These are phyloP conservation scores for Pythium aphanidermatum DNA, from an alignment of 352 stramenopile genomes.

Conservation along the genomic window DNA sequence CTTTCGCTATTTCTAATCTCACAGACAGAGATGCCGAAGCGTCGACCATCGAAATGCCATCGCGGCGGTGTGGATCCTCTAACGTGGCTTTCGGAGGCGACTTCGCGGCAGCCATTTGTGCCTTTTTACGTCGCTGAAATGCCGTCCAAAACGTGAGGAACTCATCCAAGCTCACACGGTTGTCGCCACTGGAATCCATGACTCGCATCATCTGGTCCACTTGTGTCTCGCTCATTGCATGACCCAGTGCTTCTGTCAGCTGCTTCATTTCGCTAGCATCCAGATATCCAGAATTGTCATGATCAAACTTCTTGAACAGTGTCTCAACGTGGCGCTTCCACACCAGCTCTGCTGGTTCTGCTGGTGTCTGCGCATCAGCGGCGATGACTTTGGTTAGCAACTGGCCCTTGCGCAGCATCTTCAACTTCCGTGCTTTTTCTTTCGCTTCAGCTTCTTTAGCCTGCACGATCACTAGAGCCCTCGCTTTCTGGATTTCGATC, in stretches of 20 bases:
- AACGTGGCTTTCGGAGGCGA: not conserved
- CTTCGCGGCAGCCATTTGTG: not conserved
- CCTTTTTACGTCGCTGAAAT: slow-evolving; percentile 32
- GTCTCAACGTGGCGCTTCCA: slow-evolving; percentile 21
- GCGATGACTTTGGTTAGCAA: slow-evolving; percentile 21
- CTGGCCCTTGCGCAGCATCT: slow-evolving; percentile 29
- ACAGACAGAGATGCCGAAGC: slow-evolving; percentile 23
- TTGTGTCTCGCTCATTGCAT: slow-evolving; percentile 35
- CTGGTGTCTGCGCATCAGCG: not conserved
- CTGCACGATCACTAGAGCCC: slow-evolving; percentile 33
- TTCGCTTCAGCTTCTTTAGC: slow-evolving; percentile 38
- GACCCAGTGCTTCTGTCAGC: slow-evolving; percentile 38
- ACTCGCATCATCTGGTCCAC: slow-evolving; percentile 45
- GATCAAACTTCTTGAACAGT: slow-evolving; percentile 57
- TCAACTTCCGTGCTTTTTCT: slow-evolving; percentile 29
- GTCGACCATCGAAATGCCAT: slow-evolving; percentile 19
- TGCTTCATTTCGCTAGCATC: slow-evolving; percentile 45
- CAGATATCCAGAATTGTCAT: slow-evolving; percentile 44
- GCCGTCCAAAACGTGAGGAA: slow-evolving; percentile 65
- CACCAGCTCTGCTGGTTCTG: slow-evolving; percentile 12
- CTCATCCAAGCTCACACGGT: slow-evolving; percentile 49
- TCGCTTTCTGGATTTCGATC: slow-evolving; percentile 31
- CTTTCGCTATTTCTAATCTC: slow-evolving; percentile 44
- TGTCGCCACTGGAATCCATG: slow-evolving; percentile 61
- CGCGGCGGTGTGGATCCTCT: slow-evolving; percentile 6